These are phyloP conservation scores for Thymus mandschuricus DNA, from an alignment of 257 asterid species.

Conservation along the genomic window DNA sequence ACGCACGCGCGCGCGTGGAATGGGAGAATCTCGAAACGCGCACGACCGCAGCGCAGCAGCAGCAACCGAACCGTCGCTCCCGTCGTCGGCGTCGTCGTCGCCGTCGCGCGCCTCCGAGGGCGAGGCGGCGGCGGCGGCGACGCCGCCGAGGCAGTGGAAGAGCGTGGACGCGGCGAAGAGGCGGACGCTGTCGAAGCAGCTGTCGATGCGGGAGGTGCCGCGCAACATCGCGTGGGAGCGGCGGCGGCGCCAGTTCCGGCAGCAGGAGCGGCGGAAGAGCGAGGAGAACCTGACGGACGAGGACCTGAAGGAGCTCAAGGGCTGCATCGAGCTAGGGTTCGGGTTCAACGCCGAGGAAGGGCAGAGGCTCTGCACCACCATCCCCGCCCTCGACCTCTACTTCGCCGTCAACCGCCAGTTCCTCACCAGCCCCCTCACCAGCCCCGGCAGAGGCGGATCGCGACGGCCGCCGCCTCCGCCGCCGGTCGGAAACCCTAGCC, in stretches of 20 bases:
- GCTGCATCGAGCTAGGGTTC: slow-evolving; percentile 84
- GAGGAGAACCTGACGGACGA: slow-evolving; percentile 63
- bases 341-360: slow-evolving; percentile 83
- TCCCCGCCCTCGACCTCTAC: slow-evolving; percentile 85
- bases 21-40: slow-evolving; percentile 28
- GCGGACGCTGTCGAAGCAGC: slow-evolving; percentile 53
- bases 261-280: slow-evolving; percentile 46
- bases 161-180: slow-evolving; percentile 25
- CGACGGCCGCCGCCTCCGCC: slow-evolving; percentile 11
- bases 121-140: slow-evolving; percentile 32
- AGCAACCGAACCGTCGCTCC: background rate
- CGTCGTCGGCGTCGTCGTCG: slow-evolving; percentile 22
- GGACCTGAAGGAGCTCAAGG: slow-evolving; percentile 78
- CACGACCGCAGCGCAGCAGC: background rate
- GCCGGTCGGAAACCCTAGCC: background rate
- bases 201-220: slow-evolving; percentile 68
- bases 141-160: slow-evolving; percentile 69
- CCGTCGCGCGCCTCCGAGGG: slow-evolving; percentile 47
- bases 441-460: slow-evolving; percentile 50
- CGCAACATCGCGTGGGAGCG: slow-evolving; percentile 83
- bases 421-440: slow-evolving; percentile 50
- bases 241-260: slow-evolving; percentile 57
- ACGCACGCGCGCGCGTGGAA: background rate
- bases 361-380: slow-evolving; percentile 60
- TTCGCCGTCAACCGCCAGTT: slow-evolving; percentile 72